These are phyloP conservation scores for Phytophthora hybrid DNA, from an alignment of 352 stramenopile species.

Conservation along the genomic window DNA sequence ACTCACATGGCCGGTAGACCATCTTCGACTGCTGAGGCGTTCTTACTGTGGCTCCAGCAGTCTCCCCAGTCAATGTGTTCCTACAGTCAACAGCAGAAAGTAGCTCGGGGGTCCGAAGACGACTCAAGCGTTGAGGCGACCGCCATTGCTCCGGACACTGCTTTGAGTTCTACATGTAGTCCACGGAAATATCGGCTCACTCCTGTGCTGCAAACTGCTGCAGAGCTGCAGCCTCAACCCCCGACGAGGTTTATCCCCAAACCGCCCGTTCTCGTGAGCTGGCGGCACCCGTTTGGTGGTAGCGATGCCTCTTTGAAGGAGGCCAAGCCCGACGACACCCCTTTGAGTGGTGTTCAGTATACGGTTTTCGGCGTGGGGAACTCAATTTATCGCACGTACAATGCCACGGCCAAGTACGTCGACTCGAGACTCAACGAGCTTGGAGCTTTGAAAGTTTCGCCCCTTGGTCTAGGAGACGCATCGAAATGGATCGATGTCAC, in stretches of 20 bases:
- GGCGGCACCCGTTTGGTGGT: conserved; percentile 14
- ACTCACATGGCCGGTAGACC: conserved; percentile 96
- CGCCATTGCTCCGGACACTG: background rate
- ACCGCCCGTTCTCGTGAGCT: conserved; percentile 6
- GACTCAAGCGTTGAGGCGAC: background rate
- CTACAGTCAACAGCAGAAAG: background rate
- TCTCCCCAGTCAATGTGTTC: background rate
- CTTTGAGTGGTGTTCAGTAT: conserved; percentile 27
- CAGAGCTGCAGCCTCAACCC: background rate
- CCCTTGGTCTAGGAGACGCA: conserved; percentile 90
- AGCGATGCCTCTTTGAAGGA: background rate
- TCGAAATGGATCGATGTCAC: conserved; percentile 77
- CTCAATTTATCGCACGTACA: conserved; percentile 95
- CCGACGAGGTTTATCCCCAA: background rate
- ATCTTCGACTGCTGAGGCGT: conserved; percentile 93
- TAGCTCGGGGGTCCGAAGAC: background rate
- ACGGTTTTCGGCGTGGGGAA: conserved; percentile 94
- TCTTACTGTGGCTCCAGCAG: conserved; percentile 83
- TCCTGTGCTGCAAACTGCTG: background rate
- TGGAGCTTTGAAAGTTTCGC: conserved; percentile 49
- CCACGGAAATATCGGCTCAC: conserved; percentile 1
- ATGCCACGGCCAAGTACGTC: conserved; percentile 92
- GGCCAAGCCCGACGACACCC: background rate
- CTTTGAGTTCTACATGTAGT: background rate
- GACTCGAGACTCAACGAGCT: conserved; percentile 80